Base-by-base conservation (phyloP, 192 early-diverging fungal genomes). In the Coemansia asiatica region DNA sequence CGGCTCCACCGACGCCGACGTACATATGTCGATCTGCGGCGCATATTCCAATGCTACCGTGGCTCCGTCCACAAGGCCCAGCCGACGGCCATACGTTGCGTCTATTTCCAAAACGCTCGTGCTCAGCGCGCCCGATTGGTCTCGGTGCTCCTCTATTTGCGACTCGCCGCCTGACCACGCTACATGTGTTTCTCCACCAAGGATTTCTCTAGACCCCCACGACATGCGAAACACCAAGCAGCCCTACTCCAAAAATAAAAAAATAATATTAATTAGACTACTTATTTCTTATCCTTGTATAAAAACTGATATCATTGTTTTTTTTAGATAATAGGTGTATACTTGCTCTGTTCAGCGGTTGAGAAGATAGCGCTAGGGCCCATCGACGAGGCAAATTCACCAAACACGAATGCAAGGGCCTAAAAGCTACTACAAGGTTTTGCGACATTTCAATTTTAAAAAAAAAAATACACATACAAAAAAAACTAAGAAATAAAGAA, bases 301-400 rank as follows among this genome's bases (percentile, higher is more conserved):
- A 23, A 7, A 23, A 6, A 18, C 28, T 38, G 3, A 19, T 10
- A 50, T 36, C 19, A 18, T n/a, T n/a, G n/a, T n/a, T n/a, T n/a
- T n/a, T n/a, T n/a, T n/a, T n/a, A n/a, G n/a, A n/a, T n/a, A n/a
- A n/a, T n/a, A n/a, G n/a, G n/a, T n/a, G n/a, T 33, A 63, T 19
- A n/a, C 59, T 13, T 82, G 90, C 89, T 82, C 89, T 88, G 81
- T 81, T 82, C 55, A 54, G 46, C 1, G 64, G 27, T 31, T 86
- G 84, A 13, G 89, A 87, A 58, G 87, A 83, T 31, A 94, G 75
- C 6, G 90, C 89, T 44, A 86, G 75, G 16, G 81, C 83, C 93
- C 93, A 95, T 18, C 84, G 79, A 9, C 79, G 58, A 3, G 93
- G 93, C 28, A 95, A 64, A 68, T 90, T 91, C 51, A 91, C 88